These are phyloP conservation scores for Brassica cretica DNA, from an alignment of 345 rosid species.

Conservation along the genomic window DNA sequence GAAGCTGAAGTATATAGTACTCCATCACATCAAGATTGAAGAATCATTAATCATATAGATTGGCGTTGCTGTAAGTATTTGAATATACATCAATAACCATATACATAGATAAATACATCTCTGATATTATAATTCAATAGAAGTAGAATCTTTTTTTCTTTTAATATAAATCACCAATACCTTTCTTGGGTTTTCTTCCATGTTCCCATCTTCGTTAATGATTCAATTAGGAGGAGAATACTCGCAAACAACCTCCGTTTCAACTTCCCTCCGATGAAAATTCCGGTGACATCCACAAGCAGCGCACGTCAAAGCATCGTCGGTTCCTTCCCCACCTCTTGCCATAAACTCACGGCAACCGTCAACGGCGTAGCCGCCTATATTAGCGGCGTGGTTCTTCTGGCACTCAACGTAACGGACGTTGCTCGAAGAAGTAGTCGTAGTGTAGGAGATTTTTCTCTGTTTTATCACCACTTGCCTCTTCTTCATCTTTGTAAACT, in stretches of 20 bases:
- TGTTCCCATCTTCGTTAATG: slow-evolving; percentile 6
- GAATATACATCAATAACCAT: slow-evolving; percentile 24
- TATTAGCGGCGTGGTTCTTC: slow-evolving; percentile 71
- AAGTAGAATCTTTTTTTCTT: background rate
- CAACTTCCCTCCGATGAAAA: slow-evolving; percentile 67
- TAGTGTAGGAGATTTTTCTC: slow-evolving; percentile 42
- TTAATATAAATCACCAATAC: background rate
- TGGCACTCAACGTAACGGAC: slow-evolving; percentile 76
- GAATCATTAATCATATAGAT: slow-evolving; percentile 20
- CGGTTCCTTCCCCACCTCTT: slow-evolving; percentile 53
- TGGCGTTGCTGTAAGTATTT: slow-evolving; percentile 29
- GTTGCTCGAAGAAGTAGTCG: slow-evolving; percentile 57
- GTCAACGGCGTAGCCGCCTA: slow-evolving; percentile 73
- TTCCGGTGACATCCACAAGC: slow-evolving; percentile 81
- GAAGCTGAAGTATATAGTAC: slow-evolving; percentile 9
- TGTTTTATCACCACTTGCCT: slow-evolving; percentile 66
- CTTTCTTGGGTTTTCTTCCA: background rate
- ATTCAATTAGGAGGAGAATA: slow-evolving; percentile 49
- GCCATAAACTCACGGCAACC: slow-evolving; percentile 91
- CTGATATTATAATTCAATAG: slow-evolving; percentile 4
- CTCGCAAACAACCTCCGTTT: slow-evolving; percentile 63
- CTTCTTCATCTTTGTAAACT: slow-evolving; percentile 55
- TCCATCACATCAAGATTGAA: slow-evolving; percentile 14
- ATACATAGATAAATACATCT: slow-evolving; percentile 12
- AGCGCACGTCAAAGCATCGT: slow-evolving; percentile 60